Conservation (phyloP, 257 asterid species). For the Solanum medicagineum region DNA sequence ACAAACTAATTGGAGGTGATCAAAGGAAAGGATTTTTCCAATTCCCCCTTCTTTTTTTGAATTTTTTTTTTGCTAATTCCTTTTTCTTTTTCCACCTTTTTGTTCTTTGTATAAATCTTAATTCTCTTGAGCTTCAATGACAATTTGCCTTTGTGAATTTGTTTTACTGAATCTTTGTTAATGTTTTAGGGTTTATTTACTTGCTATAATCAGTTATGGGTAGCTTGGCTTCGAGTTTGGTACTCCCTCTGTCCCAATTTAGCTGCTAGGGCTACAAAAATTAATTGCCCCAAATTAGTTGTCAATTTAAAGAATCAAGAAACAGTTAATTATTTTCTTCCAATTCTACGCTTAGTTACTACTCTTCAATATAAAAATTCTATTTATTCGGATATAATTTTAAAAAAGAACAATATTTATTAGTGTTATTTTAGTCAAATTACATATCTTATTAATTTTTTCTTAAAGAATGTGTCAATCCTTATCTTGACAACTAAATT, state of each 20-base stretch:
- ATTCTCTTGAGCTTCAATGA: slow-evolving; percentile 8
- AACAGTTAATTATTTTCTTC: too few species aligned
- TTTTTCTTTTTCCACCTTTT: neutral
- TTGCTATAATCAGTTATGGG: neutral
- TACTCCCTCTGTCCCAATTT: neutral
- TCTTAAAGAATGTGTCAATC: too few species aligned
- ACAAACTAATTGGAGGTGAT: slow-evolving; percentile 3
- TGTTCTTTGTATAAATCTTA: slow-evolving; percentile 2
- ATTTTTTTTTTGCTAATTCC: neutral
- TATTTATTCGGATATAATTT: too few species aligned
- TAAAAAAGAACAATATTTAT: too few species aligned
- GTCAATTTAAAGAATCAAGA: too few species aligned
- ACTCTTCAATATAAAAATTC: too few species aligned
- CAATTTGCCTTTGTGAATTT: neutral
- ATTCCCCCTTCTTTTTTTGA: neutral
- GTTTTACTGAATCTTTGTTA: neutral
- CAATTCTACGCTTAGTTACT: too few species aligned
- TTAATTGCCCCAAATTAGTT: too few species aligned
- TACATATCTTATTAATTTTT: too few species aligned
- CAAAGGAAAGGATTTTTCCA: neutral
- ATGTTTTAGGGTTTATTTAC: neutral
- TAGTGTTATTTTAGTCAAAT: too few species aligned
- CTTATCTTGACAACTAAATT: too few species aligned
- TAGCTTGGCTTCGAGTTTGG: neutral
- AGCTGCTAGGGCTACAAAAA: too few species aligned